Conservation (phyloP, 2,329 filamentous ascomycete species). For the Aspergillus fischeri region DNA sequence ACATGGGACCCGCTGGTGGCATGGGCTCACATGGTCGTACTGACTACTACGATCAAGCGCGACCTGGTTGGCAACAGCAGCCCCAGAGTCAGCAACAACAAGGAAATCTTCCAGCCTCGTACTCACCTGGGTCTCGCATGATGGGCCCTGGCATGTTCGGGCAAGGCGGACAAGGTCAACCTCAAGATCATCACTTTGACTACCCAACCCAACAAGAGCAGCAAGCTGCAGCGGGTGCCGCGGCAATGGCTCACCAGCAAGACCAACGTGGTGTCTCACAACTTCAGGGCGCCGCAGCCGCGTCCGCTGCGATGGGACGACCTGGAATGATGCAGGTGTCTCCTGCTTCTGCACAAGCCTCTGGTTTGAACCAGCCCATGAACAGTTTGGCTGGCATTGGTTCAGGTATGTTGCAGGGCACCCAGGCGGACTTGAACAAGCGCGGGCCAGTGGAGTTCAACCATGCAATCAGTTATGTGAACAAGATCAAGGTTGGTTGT, state of each 20-base stretch:
- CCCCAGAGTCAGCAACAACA: conserved; percentile 29
- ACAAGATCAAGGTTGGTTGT: conserved; percentile 88
- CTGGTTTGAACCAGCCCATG: conserved; percentile 48
- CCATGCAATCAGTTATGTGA: conserved; percentile 98
- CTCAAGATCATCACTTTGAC: conserved; percentile 42
- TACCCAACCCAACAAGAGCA: conserved; percentile 43
- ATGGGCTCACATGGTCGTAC: conserved; percentile 30
- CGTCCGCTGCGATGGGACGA: conserved; percentile 47
- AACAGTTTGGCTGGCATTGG: conserved; percentile 60
- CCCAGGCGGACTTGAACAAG: conserved; percentile 64
- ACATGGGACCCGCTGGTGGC: conserved; percentile 28
- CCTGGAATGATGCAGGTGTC: conserved; percentile 47
- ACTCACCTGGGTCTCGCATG: conserved; percentile 40
- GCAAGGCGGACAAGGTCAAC: conserved; percentile 33
- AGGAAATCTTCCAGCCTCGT: conserved; percentile 30
- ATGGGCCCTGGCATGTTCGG: conserved; percentile 33
- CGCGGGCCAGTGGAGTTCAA: conserved; percentile 97
- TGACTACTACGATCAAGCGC: conserved; percentile 40
- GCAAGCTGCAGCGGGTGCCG: conserved; percentile 43
- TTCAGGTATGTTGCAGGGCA: conserved; percentile 53
- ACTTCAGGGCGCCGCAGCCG: conserved; percentile 61
- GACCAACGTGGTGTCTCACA: conserved; percentile 64
- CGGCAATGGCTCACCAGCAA: conserved; percentile 54
- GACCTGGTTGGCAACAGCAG: conserved; percentile 37
- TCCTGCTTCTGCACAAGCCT: conserved; percentile 42